Evolutionary conservation across 805 yeast species (phyloP).

Genomic region (Lachancea lanzarotensis): DNA sequence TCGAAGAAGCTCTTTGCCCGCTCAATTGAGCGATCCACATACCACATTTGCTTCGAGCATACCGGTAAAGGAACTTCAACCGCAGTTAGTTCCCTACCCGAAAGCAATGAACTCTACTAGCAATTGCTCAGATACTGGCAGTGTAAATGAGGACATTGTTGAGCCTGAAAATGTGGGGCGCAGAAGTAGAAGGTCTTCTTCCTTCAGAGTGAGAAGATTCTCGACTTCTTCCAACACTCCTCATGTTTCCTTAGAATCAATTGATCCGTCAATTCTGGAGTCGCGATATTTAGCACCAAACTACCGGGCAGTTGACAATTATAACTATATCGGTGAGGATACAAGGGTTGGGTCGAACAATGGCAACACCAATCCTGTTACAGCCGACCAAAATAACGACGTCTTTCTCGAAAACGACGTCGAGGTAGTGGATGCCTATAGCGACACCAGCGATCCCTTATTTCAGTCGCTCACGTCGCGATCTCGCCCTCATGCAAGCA

Average conservation of each 20-base stretch:
- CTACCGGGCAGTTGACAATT: slow-evolving; percentile 14
- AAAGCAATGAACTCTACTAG: slow-evolving; percentile 15
- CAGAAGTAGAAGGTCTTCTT: slow-evolving; percentile 6
- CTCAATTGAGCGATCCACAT: slow-evolving; percentile 19
- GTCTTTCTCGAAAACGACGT: not conserved
- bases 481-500: not conserved
- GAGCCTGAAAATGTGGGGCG: not conserved
- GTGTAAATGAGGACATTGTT: not conserved
- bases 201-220: slow-evolving; percentile 24
- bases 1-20: slow-evolving; percentile 21
- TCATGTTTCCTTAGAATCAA: slow-evolving; percentile 5
- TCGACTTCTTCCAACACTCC: slow-evolving; percentile 18
- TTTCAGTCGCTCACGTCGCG: not conserved
- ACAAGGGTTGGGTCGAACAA: not conserved
- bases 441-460: slow-evolving; percentile 10
- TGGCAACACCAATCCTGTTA: not conserved
- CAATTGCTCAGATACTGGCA: not conserved
- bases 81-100: slow-evolving; percentile 29
- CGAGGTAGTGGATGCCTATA: slow-evolving; percentile 12
- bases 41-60: slow-evolving; percentile 25
- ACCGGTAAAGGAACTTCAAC: slow-evolving; percentile 26
- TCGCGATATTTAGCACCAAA: slow-evolving; percentile 11
- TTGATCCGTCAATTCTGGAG: slow-evolving; percentile 10
- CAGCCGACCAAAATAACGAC: not conserved
- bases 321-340: slow-evolving; percentile 8